These are phyloP conservation scores for Zancudomyces culisetae DNA, from an alignment of 371 early-diverging fungal genomes.

Conservation along the genomic window DNA sequence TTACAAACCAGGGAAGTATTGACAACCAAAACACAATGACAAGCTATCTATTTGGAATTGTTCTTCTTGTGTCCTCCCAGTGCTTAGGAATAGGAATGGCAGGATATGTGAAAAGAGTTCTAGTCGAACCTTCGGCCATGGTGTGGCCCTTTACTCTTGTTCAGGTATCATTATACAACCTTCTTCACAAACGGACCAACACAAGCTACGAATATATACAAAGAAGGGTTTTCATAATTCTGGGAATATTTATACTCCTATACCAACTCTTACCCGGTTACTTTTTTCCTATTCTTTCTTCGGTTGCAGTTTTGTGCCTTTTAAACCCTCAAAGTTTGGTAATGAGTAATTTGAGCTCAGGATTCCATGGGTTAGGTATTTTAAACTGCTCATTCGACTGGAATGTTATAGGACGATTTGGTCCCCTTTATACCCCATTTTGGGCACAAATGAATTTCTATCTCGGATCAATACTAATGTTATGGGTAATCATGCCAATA, in stretches of 20 bases:
- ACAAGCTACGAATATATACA: neutral
- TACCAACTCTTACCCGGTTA: slow-evolving; percentile 53
- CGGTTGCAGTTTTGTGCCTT: slow-evolving; percentile 48
- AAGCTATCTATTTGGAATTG: neutral
- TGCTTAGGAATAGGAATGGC: slow-evolving; percentile 56
- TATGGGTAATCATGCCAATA: slow-evolving; percentile 47
- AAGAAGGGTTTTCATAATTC: slow-evolving; percentile 27
- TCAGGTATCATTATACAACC: slow-evolving; percentile 38
- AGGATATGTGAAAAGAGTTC: slow-evolving; percentile 39
- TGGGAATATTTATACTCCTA: slow-evolving; percentile 16
- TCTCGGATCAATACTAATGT: slow-evolving; percentile 33
- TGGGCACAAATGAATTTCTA: slow-evolving; percentile 42
- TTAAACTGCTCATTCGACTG: slow-evolving; percentile 42
- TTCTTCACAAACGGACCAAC: slow-evolving; percentile 5
- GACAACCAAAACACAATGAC: neutral
- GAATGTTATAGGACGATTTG: slow-evolving; percentile 32
- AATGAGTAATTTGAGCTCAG: slow-evolving; percentile 31
- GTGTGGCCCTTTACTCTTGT: slow-evolving; percentile 51
- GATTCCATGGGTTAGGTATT: slow-evolving; percentile 34
- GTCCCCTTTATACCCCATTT: slow-evolving; percentile 38
- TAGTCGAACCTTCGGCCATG: slow-evolving; percentile 59
- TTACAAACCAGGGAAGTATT: neutral
- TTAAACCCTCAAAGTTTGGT: slow-evolving; percentile 28
- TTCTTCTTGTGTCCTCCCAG: slow-evolving; percentile 38
- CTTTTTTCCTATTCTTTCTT: slow-evolving; percentile 37